Evolutionary conservation across 73 alveolate genomes (phyloP).

Genomic region (Uronychia setigera): DNA sequence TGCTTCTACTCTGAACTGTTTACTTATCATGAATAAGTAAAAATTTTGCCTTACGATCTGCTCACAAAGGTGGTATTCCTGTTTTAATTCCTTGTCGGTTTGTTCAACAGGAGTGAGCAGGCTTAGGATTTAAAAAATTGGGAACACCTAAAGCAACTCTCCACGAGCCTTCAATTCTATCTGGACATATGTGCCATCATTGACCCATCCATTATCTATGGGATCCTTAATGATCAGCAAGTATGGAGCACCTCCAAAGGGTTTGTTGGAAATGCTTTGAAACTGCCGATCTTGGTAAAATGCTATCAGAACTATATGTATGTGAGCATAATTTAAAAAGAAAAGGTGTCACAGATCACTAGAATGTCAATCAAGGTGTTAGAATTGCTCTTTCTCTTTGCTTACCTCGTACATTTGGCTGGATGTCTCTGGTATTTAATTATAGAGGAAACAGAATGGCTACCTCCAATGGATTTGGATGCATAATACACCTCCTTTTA

Average conservation of each 20-base stretch:
- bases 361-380: conserved; percentile 16
- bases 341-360: background rate
- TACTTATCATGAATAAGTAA: too few relatives aligned
- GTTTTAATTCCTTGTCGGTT: background rate
- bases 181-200: background rate
- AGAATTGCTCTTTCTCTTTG: conserved; percentile 42
- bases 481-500: conserved; percentile 37
- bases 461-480: conserved; percentile 57
- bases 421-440: conserved; percentile 73
- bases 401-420: conserved; percentile 60
- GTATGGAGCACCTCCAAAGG: background rate
- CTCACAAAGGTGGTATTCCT: background rate
- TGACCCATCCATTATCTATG: background rate
- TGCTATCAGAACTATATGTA: background rate
- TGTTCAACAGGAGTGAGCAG: too few relatives aligned
- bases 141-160: too few relatives aligned
- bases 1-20: background rate
- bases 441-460: conserved; percentile 47
- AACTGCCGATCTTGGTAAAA: background rate
- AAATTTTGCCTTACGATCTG: background rate
- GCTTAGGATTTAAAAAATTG: too few relatives aligned
- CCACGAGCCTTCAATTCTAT: background rate
- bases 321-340: background rate
- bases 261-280: background rate
- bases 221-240: background rate